Percentiles rank a stretch among this genome's conserved stretches.
phyloP scores from a whole-genome alignment of 2,329 filamentous ascomycete species.

The Harringtonia aguacate region DNA sequence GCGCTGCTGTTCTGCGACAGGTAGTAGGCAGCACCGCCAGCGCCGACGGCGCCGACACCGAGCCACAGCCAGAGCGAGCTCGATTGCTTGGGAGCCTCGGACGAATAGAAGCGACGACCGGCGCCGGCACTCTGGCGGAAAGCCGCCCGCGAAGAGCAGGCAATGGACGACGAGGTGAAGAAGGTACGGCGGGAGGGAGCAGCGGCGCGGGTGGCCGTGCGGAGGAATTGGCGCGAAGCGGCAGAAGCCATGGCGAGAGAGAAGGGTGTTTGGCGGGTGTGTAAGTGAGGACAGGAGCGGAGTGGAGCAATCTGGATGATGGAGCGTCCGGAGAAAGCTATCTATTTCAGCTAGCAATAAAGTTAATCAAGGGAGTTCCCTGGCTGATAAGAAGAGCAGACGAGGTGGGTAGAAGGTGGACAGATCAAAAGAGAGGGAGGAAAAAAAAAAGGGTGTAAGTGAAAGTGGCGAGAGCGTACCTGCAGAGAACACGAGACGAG shows the following conservation, averaged over 20 bases:
- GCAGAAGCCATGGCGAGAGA: slow-evolving; percentile 29
- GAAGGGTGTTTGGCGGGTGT: too few species aligned
- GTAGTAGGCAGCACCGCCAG: slow-evolving; percentile 56
- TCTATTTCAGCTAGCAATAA: too few species aligned
- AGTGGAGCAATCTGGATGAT: too few species aligned
- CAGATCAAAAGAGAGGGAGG: too few species aligned
- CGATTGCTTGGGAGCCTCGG: slow-evolving; percentile 46
- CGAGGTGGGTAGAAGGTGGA: background rate
- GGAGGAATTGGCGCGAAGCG: slow-evolving; percentile 41
- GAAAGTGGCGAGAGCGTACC: background rate
- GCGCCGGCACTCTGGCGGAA: slow-evolving; percentile 48
- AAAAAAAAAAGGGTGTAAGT: background rate
- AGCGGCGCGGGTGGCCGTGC: slow-evolving; percentile 48
- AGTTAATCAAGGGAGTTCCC: too few species aligned
- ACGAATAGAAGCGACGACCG: slow-evolving; percentile 70
- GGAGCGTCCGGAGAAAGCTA: too few species aligned
- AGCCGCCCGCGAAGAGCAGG: slow-evolving; percentile 49
- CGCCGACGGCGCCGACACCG: slow-evolving; percentile 47
- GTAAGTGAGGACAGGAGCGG: background rate
- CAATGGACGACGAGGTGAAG: slow-evolving; percentile 44
- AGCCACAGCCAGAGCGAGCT: slow-evolving; percentile 40
- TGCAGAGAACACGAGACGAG: background rate
- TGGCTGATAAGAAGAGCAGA: background rate
- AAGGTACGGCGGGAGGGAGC: slow-evolving; percentile 17
- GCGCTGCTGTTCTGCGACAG: slow-evolving; percentile 45